Evolutionary conservation across 2,329 filamentous ascomycete genomes (phyloP).

Genomic region (Pseudogymnoascus sp.): DNA sequence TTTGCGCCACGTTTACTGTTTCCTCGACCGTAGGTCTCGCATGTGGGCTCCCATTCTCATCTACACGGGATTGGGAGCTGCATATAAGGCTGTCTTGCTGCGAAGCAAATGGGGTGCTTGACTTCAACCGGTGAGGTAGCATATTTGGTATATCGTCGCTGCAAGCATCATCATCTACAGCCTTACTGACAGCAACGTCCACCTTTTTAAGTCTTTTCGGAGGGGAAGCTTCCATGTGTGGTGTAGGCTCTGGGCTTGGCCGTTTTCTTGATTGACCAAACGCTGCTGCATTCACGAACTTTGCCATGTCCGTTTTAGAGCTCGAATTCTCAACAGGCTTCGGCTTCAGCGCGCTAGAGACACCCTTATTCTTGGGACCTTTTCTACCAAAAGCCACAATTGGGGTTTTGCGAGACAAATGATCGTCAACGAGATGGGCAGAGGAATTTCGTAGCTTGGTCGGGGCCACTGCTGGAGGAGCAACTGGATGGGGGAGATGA

Average conservation of each 20-base stretch:
- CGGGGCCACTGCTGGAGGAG: not conserved
- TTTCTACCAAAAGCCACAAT: conserved; percentile 18
- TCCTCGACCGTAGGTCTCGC: conserved; percentile 9
- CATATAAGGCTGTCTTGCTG: conserved; percentile 11
- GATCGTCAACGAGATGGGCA: conserved; percentile 14
- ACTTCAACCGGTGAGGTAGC: conserved; percentile 9
- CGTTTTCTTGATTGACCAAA: conserved; percentile 14
- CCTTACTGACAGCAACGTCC: not conserved
- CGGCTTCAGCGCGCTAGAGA: conserved; percentile 10
- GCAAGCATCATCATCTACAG: not conserved
- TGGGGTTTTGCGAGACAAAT: conserved; percentile 16
- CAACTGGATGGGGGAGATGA: not conserved
- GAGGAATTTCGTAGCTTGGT: not conserved
- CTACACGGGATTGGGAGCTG: conserved; percentile 17
- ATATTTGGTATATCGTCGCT: not conserved
- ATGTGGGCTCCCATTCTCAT: conserved; percentile 24
- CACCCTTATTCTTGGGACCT: conserved; percentile 22
- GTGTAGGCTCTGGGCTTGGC: conserved; percentile 13
- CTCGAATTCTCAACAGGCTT: not conserved
- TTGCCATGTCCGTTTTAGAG: not conserved
- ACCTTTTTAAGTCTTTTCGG: not conserved
- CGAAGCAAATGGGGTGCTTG: conserved; percentile 14
- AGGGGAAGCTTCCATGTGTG: not conserved
- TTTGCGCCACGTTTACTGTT: not conserved
- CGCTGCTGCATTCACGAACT: not conserved